Evolutionary conservation across 306 rosid species (phyloP).

Genomic region (Oemleria cerasiformis): DNA sequence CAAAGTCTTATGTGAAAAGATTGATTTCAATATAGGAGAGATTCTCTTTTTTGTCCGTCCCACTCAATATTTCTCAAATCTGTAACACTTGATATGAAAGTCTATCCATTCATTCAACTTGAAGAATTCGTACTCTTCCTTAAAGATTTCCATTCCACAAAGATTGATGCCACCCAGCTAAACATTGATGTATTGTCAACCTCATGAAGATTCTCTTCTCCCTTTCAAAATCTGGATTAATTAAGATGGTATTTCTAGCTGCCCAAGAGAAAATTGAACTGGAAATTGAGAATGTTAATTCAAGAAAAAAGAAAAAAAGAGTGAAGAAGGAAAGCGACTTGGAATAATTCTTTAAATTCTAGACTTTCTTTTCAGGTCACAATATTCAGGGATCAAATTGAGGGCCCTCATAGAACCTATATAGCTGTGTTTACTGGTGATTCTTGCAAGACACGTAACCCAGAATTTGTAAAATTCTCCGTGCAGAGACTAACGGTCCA

Average conservation of each 20-base stretch:
- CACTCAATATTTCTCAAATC: too few species aligned
- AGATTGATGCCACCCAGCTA: too few species aligned
- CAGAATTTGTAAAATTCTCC: background rate
- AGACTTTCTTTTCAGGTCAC: background rate
- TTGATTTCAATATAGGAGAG: too few species aligned
- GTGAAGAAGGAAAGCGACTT: background rate
- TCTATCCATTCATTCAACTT: too few species aligned
- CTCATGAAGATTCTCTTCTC: too few species aligned
- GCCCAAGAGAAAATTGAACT: background rate
- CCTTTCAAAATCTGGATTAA: background rate
- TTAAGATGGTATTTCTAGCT: background rate
- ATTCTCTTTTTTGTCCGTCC: too few species aligned
- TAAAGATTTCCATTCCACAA: too few species aligned
- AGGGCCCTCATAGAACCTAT: background rate
- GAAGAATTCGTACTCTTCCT: too few species aligned
- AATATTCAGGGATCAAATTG: constrained; percentile 10
- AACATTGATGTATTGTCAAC: too few species aligned
- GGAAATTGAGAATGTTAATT: background rate
- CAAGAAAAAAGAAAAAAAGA: background rate
- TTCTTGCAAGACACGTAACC: constrained; percentile 3
- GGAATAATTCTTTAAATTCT: constrained; percentile 1
- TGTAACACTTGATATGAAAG: too few species aligned
- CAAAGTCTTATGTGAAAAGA: too few species aligned
- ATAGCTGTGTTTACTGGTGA: background rate
- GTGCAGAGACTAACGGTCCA: background rate